Percentiles rank a stretch among this genome's conserved stretches.
These are phyloP conservation scores for Hypoxylon fragiforme DNA, from an alignment of 495 filamentous ascomycete species.

Conservation along the genomic window DNA sequence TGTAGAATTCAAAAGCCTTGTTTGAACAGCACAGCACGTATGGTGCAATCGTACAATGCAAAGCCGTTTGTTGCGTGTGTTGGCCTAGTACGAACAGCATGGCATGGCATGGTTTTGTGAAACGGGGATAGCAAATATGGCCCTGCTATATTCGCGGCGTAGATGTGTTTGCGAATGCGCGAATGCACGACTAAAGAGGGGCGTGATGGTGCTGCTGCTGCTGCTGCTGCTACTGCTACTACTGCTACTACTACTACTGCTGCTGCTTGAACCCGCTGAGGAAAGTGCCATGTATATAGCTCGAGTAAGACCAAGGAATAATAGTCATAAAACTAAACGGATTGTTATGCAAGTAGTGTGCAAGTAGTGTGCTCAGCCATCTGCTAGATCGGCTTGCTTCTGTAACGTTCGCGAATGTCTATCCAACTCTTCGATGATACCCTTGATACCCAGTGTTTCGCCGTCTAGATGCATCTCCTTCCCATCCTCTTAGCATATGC, in stretches of 20 bases:
- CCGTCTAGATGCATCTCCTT: conserved; percentile 72
- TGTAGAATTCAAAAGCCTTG: conserved; percentile 8
- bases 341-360: conserved; percentile 8
- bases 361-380: conserved; percentile 42
- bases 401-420: conserved; percentile 80
- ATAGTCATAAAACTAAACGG: conserved; percentile 31
- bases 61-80: conserved; percentile 3
- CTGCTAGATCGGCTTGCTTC: conserved; percentile 78
- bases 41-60: too few species aligned
- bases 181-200: neutral
- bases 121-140: neutral
- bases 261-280: neutral
- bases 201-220: too few species aligned
- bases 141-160: neutral
- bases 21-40: conserved; percentile 16
- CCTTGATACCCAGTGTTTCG: conserved; percentile 80
- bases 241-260: too few species aligned
- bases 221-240: too few species aligned
- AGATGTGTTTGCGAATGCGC: neutral
- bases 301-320: conserved; percentile 36
- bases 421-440: conserved; percentile 85
- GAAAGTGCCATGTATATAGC: conserved; percentile 18
- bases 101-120: neutral
- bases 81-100: conserved; percentile 12
- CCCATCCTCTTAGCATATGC: conserved; percentile 71